A percentile compares a stretch with the other conserved stretches of the same genome.
phyloP scores from a whole-genome alignment of 2,329 filamentous ascomycete genomes.

The Hypocreales sp. region DNA sequence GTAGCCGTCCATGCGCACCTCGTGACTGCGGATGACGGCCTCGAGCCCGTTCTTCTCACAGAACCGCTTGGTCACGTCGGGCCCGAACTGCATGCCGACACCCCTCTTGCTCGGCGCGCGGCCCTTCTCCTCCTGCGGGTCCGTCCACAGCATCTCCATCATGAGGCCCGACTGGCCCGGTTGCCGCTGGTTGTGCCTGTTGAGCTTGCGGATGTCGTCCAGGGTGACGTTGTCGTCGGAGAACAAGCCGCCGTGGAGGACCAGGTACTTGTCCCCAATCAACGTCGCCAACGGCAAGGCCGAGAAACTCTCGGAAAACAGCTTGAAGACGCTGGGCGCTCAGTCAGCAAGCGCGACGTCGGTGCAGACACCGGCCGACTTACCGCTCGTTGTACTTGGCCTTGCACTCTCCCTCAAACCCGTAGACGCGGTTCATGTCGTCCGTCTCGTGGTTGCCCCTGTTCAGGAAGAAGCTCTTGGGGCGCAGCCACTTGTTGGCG shows the following conservation, averaged over 20 bases:
- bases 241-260: slow-evolving; percentile 89
- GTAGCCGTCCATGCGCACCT: slow-evolving; percentile 98
- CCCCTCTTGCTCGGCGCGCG: slow-evolving; percentile 92
- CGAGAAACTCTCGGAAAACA: slow-evolving; percentile 97
- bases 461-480: slow-evolving; percentile 83
- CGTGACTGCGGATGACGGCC: slow-evolving; percentile 91
- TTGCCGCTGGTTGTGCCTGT: slow-evolving; percentile 81
- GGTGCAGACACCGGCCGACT: neutral
- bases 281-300: slow-evolving; percentile 83
- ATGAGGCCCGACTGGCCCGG: slow-evolving; percentile 88
- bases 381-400: slow-evolving; percentile 85
- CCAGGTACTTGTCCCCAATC: slow-evolving; percentile 79
- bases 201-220: slow-evolving; percentile 85
- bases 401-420: slow-evolving; percentile 96
- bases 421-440: slow-evolving; percentile 98
- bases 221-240: slow-evolving; percentile 86
- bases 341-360: slow-evolving; percentile 3
- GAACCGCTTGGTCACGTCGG: slow-evolving; percentile 90
- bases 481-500: slow-evolving; percentile 91
- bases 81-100: slow-evolving; percentile 91
- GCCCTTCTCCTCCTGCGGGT: slow-evolving; percentile 74
- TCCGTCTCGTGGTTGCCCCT: slow-evolving; percentile 97
- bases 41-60: slow-evolving; percentile 92
- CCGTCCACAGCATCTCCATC: slow-evolving; percentile 99
- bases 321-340: slow-evolving; percentile 59